Conservation (phyloP, 179 eudicot species). For the Heliamphora pulchella region DNA sequence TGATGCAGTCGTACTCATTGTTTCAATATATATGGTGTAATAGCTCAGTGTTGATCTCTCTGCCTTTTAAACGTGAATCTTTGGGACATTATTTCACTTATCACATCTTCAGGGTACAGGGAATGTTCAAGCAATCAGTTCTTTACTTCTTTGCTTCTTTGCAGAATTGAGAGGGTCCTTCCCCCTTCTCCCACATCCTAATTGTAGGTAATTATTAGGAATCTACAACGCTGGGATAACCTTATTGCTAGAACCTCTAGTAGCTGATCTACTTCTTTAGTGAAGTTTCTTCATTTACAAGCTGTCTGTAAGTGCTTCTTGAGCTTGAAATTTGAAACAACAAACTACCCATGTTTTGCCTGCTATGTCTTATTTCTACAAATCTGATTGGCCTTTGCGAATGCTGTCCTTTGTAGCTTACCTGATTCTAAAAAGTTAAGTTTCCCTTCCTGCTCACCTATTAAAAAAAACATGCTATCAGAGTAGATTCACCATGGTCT, state of each 20-base stretch:
- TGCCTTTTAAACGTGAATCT: not conserved
- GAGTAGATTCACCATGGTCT: too few species aligned
- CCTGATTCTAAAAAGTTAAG: too few species aligned
- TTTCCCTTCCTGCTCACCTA: too few species aligned
- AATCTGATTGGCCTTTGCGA: too few species aligned
- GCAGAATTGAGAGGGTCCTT: not conserved
- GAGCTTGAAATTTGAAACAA: too few species aligned
- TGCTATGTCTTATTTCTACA: too few species aligned
- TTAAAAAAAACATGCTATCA: too few species aligned
- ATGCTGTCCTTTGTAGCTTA: too few species aligned
- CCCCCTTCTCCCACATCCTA: not conserved
- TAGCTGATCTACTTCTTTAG: too few species aligned
- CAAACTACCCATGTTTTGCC: too few species aligned
- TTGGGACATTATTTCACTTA: not conserved
- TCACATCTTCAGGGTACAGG: not conserved
- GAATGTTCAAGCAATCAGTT: not conserved
- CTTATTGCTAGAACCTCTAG: not conserved
- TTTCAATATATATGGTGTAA: not conserved
- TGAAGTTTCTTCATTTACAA: too few species aligned
- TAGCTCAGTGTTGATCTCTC: not conserved
- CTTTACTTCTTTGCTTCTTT: not conserved
- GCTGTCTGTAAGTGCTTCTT: too few species aligned
- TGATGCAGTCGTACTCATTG: slow-evolving; percentile 3
- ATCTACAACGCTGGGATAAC: not conserved
- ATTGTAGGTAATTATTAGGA: not conserved